Evolutionary conservation across 2,329 filamentous ascomycete genomes (phyloP), one percentile per base, ranked within the genome.

Genomic region (Hymenoscyphus infarciens): DNA sequence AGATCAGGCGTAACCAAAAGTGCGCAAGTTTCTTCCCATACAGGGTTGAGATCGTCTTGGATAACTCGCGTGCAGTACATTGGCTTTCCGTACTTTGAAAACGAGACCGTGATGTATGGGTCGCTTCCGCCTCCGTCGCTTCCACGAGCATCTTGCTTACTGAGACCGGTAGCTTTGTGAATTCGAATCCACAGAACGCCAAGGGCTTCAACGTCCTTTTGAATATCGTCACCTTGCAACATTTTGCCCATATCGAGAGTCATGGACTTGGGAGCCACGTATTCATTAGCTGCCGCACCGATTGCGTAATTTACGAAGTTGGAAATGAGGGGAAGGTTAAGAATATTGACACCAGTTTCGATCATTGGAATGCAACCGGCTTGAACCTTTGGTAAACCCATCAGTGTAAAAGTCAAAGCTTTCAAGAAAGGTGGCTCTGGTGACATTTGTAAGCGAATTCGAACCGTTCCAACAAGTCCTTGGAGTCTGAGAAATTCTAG

Each of bases 21-120:
- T 1, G 91, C 92, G 53, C 91, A 87, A 1, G 86, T 90, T 77
- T 98, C 95, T 71, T 95, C 90, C 80, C 96, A 98, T 4, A 97
- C 82, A 0, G 95, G 95, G 72, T 98, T 96, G 61, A 97, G 82
- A 69, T 97, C 90, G 72, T 98, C 94, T 59, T 94, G 92, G 67
- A 98, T 97, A 59, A 98, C 93, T 56, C 95, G 87, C 1, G 95
- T 98, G 76, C 93, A 97, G 77, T 97, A 98, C 85, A 97, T 96
- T 1, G 94, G 94, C 78, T 99, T 99, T 62, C 90, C 91, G 70
- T 97, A 98, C 75, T 98, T 97, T 71, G 91, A 96, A 80, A 96
- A 98, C 49, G 90, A 89, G 39, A 98, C 83, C 35, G 94, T 97
- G 74, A 98, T 96, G 75, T 98, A 98, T 0, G 94, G 92, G 70